These are phyloP conservation scores for Radiomyces spectabilis DNA, from an alignment of 192 early-diverging fungal species.

Conservation along the genomic window DNA sequence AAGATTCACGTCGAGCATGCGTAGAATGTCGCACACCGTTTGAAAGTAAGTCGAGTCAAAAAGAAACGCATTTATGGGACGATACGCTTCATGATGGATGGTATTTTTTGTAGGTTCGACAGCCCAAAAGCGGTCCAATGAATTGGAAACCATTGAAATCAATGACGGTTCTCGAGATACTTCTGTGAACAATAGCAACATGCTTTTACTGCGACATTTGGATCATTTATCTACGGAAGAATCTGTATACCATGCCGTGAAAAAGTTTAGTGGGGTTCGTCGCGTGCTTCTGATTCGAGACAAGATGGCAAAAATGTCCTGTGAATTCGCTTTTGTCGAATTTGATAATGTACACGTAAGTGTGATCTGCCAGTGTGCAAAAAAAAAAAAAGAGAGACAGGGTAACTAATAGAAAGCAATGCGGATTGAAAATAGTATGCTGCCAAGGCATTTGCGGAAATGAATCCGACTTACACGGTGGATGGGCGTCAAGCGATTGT, in stretches of 20 bases:
- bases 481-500: conserved; percentile 35
- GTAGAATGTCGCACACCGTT: conserved; percentile 16
- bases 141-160: conserved; percentile 20
- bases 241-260: conserved; percentile 29
- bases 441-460: conserved; percentile 20
- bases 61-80: too few relatives aligned
- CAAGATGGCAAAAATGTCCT: conserved; percentile 44
- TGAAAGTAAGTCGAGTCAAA: conserved; percentile 2
- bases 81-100: too few relatives aligned
- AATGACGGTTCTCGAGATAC: conserved; percentile 59
- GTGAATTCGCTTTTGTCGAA: conserved; percentile 60
- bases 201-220: conserved; percentile 52
- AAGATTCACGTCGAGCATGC: conserved; percentile 13
- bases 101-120: neutral
- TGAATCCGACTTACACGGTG: conserved; percentile 26
- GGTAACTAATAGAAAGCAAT: neutral
- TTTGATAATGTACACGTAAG: conserved; percentile 40
- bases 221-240: conserved; percentile 55
- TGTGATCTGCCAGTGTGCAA: neutral
- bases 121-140: conserved; percentile 10
- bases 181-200: conserved; percentile 35
- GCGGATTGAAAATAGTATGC: conserved; percentile 24
- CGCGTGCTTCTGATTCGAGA: conserved; percentile 50
- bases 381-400: neutral
- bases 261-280: conserved; percentile 12